Percentiles rank a stretch among this genome's conserved stretches.
Evolutionary conservation across 305 asterid genomes (phyloP).

Genomic region (Plantago lanceolata): DNA sequence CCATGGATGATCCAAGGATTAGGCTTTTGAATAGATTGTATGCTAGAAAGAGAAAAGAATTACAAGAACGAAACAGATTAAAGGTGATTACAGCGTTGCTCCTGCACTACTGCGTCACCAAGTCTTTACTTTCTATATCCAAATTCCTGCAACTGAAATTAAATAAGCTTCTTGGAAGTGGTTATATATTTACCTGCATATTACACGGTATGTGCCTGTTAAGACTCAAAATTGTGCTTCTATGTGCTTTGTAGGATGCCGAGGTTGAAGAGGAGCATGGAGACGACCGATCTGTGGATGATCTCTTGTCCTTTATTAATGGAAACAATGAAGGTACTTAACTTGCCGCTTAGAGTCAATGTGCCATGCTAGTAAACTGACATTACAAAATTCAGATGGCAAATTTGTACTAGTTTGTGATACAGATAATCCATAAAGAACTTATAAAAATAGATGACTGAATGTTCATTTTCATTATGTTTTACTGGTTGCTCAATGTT

Average conservation of each 20-base stretch:
- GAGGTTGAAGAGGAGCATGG: constrained; percentile 79
- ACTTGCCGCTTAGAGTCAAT: neutral
- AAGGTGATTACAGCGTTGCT: constrained; percentile 49
- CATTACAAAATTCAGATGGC: neutral
- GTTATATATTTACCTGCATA: constrained; percentile 2
- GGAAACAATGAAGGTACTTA: constrained; percentile 67
- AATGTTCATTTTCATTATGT: neutral
- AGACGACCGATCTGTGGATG: constrained; percentile 93
- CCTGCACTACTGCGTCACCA: constrained; percentile 16
- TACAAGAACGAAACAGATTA: constrained; percentile 68
- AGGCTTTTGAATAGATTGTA: constrained; percentile 82
- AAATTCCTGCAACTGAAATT: constrained; percentile 22
- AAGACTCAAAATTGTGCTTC: constrained; percentile 32
- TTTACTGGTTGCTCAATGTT: neutral
- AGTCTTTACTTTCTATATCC: constrained; percentile 23
- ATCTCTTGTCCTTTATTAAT: constrained; percentile 82
- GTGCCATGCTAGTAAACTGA: neutral
- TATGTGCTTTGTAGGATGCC: constrained; percentile 46
- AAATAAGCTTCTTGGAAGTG: constrained; percentile 27
- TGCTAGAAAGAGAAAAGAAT: constrained; percentile 92
- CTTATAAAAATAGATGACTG: neutral
- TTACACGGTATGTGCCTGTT: constrained; percentile 21
- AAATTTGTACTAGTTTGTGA: neutral
- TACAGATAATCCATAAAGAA: neutral
- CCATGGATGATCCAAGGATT: constrained; percentile 91